Percentiles rank a stretch among this genome's conserved stretches.
phyloP scores from a whole-genome alignment of 2,329 filamentous ascomycete genomes.

The Teratosphaeria pseudoeucalypti region DNA sequence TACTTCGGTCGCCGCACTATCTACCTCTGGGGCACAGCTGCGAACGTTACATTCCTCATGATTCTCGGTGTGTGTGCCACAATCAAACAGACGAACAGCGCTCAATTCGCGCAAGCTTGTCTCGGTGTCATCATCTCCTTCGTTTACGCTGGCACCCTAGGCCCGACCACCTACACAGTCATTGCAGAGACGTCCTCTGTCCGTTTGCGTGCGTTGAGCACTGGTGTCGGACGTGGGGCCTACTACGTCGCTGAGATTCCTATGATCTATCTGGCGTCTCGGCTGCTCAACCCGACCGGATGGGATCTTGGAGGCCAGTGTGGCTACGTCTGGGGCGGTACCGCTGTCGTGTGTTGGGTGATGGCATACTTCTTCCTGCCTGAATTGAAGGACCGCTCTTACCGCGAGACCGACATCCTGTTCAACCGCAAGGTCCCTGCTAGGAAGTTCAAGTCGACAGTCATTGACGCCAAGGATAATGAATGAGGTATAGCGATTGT shows the following conservation, averaged over 20 bases:
- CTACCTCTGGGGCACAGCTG: constrained; percentile 22
- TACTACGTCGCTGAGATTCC: constrained; percentile 15
- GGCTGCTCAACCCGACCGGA: constrained; percentile 18
- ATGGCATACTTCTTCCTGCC: constrained; percentile 35
- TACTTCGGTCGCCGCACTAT: constrained; percentile 30
- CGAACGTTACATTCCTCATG: constrained; percentile 25
- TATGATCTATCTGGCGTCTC: constrained; percentile 12
- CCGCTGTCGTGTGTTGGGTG: constrained; percentile 32
- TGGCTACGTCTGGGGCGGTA: constrained; percentile 39
- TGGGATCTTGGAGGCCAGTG: constrained; percentile 35
- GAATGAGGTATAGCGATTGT: background rate
- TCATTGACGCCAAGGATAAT: constrained; percentile 24
- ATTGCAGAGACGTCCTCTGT: constrained; percentile 20
- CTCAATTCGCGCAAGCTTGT: constrained; percentile 32
- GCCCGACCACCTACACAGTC: constrained; percentile 18
- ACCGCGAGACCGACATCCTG: constrained; percentile 37
- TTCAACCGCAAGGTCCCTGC: constrained; percentile 35
- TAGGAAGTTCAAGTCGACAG: constrained; percentile 35
- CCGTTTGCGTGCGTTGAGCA: constrained; percentile 16
- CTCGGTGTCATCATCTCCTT: constrained; percentile 41
- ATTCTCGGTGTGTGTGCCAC: constrained; percentile 14
- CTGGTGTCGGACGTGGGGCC: constrained; percentile 15
- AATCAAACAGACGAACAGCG: constrained; percentile 7
- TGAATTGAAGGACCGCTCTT: constrained; percentile 37
- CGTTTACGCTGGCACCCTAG: constrained; percentile 15